phyloP scores from a whole-genome alignment of 1,284 basidiomycete species.

The Ceratobasidium sp. region DNA sequence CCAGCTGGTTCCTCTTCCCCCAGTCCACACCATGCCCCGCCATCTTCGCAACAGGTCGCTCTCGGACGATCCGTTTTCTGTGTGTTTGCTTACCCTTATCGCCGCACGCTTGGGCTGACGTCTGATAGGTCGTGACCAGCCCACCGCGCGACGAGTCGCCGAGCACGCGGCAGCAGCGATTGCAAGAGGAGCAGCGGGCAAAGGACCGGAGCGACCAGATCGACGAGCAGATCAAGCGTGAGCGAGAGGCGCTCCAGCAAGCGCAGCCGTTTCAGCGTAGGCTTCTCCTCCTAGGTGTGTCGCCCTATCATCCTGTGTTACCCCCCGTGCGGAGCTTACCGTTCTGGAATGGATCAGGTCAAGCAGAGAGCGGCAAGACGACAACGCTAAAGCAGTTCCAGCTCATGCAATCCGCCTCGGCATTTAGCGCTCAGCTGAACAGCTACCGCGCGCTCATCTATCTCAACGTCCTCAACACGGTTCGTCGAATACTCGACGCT shows the following conservation, averaged over 20 bases:
- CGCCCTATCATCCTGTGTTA: background rate
- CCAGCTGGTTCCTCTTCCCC: background rate
- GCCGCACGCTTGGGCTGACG: background rate
- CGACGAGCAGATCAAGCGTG: conserved; percentile 40
- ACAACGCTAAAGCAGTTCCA: conserved; percentile 49
- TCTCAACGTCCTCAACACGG: conserved; percentile 47
- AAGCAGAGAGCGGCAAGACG: conserved; percentile 46
- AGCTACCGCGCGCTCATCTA: conserved; percentile 47
- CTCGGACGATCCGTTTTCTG: conserved; percentile 19
- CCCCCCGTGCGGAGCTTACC: background rate
- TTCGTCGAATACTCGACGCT: conserved; percentile 46
- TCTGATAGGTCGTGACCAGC: background rate
- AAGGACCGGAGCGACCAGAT: conserved; percentile 39
- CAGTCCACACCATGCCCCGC: background rate
- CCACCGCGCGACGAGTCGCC: conserved; percentile 33
- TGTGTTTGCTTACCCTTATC: background rate
- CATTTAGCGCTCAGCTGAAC: conserved; percentile 42
- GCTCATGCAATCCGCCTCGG: conserved; percentile 45
- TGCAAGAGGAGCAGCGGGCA: conserved; percentile 13
- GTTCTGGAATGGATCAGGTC: conserved; percentile 14
- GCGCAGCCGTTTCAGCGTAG: conserved; percentile 21
- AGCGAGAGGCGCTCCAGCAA: conserved; percentile 20
- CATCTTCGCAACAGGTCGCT: conserved; percentile 19
- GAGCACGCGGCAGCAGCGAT: background rate
- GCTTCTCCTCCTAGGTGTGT: conserved; percentile 41